Evolutionary conservation across 306 rosid species (phyloP).

Genomic region (Cucumis sativus): Cucumber_9930_V3 NC_026655.2:9844001-9844500

Average conservation of each 20-base stretch:
- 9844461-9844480: too few relatives aligned
- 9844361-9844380: not conserved
- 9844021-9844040: conserved; percentile 59
- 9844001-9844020: conserved; percentile 32
- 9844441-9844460: too few relatives aligned
- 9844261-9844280: conserved; percentile 25
- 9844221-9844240: conserved; percentile 24
- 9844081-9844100: not conserved
- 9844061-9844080: not conserved
- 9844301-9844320: not conserved
- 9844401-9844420: too few relatives aligned
- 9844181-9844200: conserved; percentile 32
- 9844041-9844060: conserved; percentile 4
- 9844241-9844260: conserved; percentile 21
- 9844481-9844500: too few relatives aligned
- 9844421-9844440: too few relatives aligned
- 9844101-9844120: conserved; percentile 35
- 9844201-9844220: conserved; percentile 41
- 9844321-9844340: not conserved
- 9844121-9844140: conserved; percentile 48
- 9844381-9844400: not conserved
- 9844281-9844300: conserved; percentile 21
- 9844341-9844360: not conserved
- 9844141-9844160: conserved; percentile 44
- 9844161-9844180: conserved; percentile 36